Conservation (phyloP, 176 grass and related monocot genomes). For the Elymus sibiricus region DNA sequence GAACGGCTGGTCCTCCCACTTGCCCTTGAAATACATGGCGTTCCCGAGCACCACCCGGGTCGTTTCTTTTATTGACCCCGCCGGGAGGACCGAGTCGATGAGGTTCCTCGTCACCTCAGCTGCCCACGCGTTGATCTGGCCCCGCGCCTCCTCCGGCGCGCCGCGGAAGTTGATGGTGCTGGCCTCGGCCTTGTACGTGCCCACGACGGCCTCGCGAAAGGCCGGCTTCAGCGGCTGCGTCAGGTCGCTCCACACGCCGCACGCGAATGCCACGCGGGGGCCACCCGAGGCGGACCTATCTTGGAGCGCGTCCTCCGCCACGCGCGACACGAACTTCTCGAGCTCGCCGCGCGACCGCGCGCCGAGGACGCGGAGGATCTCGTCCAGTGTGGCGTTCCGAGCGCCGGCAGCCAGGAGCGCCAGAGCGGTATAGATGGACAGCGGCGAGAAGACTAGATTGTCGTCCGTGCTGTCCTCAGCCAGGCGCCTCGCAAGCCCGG, state of each 20-base stretch:
- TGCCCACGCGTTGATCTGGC: constrained; percentile 9
- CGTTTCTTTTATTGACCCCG: not conserved
- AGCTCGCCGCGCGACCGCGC: not conserved
- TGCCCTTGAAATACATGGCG: not conserved
- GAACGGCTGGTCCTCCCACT: not conserved
- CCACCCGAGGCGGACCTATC: not conserved
- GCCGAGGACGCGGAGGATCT: not conserved
- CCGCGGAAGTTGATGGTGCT: constrained; percentile 7
- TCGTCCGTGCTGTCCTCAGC: not conserved
- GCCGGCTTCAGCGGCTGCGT: constrained; percentile 1
- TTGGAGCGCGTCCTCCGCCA: not conserved
- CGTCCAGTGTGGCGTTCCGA: not conserved
- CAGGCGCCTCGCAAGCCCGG: not conserved
- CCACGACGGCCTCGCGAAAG: not conserved
- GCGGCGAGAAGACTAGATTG: constrained; percentile 32
- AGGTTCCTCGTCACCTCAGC: not conserved
- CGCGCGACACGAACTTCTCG: not conserved
- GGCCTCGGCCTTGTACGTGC: not conserved
- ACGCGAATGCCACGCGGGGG: not conserved
- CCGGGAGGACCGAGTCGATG: not conserved
- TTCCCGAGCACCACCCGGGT: not conserved
- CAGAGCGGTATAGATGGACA: constrained; percentile 26
- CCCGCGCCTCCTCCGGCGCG: not conserved
- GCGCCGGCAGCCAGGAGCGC: constrained; percentile 15
- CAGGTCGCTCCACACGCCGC: constrained; percentile 25